phyloP scores from a whole-genome alignment of 805 yeast genomes.

The Cyberlindnera mycetangii region DNA sequence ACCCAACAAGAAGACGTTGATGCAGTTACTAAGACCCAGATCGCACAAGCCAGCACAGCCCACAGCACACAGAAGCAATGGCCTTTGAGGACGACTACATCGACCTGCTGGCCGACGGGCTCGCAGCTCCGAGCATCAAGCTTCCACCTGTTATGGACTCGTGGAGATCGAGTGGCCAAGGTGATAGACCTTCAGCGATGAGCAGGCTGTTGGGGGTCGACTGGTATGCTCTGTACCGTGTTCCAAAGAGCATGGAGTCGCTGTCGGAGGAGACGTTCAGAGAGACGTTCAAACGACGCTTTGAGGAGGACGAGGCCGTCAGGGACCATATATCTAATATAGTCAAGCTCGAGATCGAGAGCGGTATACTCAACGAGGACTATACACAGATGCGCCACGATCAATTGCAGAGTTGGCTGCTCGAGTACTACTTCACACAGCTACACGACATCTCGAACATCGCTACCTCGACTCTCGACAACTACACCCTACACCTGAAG shows the following conservation, averaged over 20 bases:
- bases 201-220: conserved; percentile 1
- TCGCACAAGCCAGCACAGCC: not conserved
- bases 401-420: conserved; percentile 18
- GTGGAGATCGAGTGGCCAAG: conserved; percentile 1
- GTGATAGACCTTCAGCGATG: no score
- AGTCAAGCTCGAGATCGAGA: conserved; percentile 12
- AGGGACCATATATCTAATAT: conserved; percentile 12
- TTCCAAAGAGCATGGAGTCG: conserved; percentile 2
- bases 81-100: conserved; percentile 11
- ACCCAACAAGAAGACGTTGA: no score
- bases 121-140: conserved; percentile 5
- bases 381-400: conserved; percentile 2
- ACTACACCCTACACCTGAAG: conserved; percentile 13
- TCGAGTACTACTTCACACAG: conserved; percentile 15
- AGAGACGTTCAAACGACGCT: conserved; percentile 2
- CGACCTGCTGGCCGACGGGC: conserved; percentile 8
- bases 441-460: conserved; percentile 13
- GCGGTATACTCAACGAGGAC: conserved; percentile 8
- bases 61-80: not conserved
- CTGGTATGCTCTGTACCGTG: conserved; percentile 9
- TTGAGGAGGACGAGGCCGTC: conserved; percentile 12
- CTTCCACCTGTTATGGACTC: conserved; percentile 10
- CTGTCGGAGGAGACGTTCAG: conserved; percentile 3
- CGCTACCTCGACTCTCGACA: conserved; percentile 13
- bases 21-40: no score